These are phyloP conservation scores for Termitomyces bulborhizus DNA, from an alignment of 768 basidiomycete species.

Conservation along the genomic window DNA sequence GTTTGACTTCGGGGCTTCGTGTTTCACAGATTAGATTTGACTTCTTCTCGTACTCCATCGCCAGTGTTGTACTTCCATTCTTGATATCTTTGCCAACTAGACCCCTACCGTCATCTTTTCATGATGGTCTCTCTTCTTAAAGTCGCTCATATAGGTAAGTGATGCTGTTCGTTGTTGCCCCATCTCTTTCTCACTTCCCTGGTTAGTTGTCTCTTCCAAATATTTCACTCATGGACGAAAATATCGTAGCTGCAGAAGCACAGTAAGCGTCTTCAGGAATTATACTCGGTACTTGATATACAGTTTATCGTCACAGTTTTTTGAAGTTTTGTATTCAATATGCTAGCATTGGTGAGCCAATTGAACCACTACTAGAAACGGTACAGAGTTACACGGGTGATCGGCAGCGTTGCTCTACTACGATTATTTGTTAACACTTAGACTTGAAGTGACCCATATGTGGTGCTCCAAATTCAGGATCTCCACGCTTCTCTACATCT, in stretches of 20 bases:
- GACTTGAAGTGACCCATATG: constrained; percentile 18
- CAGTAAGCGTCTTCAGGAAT: background rate
- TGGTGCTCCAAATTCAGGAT: constrained; percentile 18
- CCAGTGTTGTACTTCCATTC: no score
- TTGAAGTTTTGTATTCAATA: constrained; percentile 2
- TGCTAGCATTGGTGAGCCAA: constrained; percentile 1
- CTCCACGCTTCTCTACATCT: constrained; percentile 19
- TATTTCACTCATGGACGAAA: background rate
- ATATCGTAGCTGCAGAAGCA: background rate
- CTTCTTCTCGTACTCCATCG: no score
- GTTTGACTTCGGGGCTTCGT: no score
- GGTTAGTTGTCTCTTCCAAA: no score
- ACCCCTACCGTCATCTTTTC: background rate
- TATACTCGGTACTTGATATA: background rate
- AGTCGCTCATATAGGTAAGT: background rate
- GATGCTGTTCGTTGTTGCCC: background rate
- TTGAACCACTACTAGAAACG: background rate
- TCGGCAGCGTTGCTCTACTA: constrained; percentile 8
- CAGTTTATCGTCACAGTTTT: background rate
- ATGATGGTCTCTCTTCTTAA: background rate
- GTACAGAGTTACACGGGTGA: background rate
- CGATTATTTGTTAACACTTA: constrained; percentile 22
- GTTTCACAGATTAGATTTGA: no score
- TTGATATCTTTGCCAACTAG: no score
- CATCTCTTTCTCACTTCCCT: no score